These are phyloP conservation scores for Coemansia sp. DNA, from an alignment of 192 early-diverging fungal species.

Conservation along the genomic window DNA sequence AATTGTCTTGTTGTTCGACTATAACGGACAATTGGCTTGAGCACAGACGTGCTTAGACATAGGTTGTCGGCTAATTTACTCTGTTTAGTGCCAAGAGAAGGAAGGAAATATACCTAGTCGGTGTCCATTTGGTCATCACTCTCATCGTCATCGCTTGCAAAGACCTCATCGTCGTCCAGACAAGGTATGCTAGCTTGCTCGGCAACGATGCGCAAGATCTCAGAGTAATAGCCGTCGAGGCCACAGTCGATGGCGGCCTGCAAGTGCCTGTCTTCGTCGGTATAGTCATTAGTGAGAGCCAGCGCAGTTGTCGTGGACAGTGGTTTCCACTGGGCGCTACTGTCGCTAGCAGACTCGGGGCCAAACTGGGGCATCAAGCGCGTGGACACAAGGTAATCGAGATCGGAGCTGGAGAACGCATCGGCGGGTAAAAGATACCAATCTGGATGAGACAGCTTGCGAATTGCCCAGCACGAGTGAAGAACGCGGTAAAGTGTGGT, in stretches of 20 bases:
- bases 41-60: not conserved
- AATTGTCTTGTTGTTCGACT: not conserved
- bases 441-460: slow-evolving; percentile 34
- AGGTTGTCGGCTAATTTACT: not conserved
- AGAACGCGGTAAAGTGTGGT: slow-evolving; percentile 37
- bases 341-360: not conserved
- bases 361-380: slow-evolving; percentile 32
- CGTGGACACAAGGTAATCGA: slow-evolving; percentile 24
- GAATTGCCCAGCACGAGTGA: slow-evolving; percentile 24
- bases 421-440: slow-evolving; percentile 35
- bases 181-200: slow-evolving; percentile 2
- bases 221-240: slow-evolving; percentile 32
- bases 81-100: not conserved
- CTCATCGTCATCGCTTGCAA: slow-evolving; percentile 11
- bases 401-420: slow-evolving; percentile 8
- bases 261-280: slow-evolving; percentile 25
- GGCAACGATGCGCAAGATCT: slow-evolving; percentile 37
- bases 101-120: slow-evolving; percentile 14
- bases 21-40: not conserved
- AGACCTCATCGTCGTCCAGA: not conserved
- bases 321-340: slow-evolving; percentile 2
- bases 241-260: slow-evolving; percentile 27
- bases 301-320: slow-evolving; percentile 18
- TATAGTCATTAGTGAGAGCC: slow-evolving; percentile 29
- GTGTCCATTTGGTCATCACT: slow-evolving; percentile 35